Evolutionary conservation across 139 green algal species (phyloP).

Genomic region (Spirogloea muscicola): DNA sequence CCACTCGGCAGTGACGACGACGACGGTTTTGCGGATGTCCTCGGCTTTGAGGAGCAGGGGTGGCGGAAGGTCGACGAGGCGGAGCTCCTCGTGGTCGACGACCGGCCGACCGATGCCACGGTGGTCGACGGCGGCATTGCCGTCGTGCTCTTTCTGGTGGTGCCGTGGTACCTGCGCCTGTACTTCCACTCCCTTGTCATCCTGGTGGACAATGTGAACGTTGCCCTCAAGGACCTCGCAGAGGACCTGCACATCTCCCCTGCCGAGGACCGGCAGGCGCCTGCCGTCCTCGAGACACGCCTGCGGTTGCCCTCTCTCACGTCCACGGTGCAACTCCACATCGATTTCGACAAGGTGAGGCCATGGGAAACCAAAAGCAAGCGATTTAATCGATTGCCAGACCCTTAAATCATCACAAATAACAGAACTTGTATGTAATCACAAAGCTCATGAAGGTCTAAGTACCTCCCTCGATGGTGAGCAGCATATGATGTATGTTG

Average conservation of each 20-base stretch:
- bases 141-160: slow-evolving; percentile 43
- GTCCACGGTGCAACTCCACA: slow-evolving; percentile 38
- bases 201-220: slow-evolving; percentile 53
- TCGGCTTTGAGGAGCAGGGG: slow-evolving; percentile 6
- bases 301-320: slow-evolving; percentile 43
- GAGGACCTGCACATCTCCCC: slow-evolving; percentile 34
- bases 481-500: too few relatives aligned
- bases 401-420: too few relatives aligned
- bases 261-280: slow-evolving; percentile 50
- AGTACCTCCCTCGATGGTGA: too few relatives aligned
- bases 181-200: slow-evolving; percentile 70
- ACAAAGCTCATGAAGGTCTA: too few relatives aligned
- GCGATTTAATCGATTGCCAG: too few relatives aligned
- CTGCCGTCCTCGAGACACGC: slow-evolving; percentile 60
- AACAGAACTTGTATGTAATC: too few relatives aligned
- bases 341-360: slow-evolving; percentile 66
- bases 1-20: too few relatives aligned
- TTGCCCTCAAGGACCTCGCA: slow-evolving; percentile 11
- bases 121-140: not conserved
- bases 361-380: too few relatives aligned
- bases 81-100: not conserved
- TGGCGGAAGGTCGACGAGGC: not conserved
- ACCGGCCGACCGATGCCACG: too few relatives aligned
- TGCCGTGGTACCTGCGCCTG: slow-evolving; percentile 77
- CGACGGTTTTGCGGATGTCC: too few relatives aligned